These are phyloP conservation scores for Babesia ovis DNA, from an alignment of 169 alveolate genomes.

Conservation along the genomic window DNA sequence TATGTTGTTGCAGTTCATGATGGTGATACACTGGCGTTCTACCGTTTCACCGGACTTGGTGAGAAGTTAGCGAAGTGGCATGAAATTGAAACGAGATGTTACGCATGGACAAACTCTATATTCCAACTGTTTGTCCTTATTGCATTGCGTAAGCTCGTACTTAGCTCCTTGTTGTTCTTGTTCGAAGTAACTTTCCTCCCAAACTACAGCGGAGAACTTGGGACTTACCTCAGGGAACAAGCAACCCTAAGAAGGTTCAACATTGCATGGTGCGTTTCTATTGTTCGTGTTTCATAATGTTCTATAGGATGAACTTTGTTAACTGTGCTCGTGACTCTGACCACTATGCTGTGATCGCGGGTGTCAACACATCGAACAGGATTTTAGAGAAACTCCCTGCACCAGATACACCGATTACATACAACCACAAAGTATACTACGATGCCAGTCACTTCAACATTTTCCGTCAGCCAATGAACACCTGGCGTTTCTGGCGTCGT, in stretches of 20 bases:
- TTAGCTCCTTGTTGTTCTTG: constrained; percentile 37
- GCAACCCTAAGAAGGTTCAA: constrained; percentile 54
- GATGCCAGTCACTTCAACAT: constrained; percentile 39
- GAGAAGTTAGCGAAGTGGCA: neutral
- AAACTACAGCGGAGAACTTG: constrained; percentile 53
- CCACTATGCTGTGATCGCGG: constrained; percentile 1
- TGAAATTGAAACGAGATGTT: constrained; percentile 54
- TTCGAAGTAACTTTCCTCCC: constrained; percentile 62
- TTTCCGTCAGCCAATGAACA: constrained; percentile 47
- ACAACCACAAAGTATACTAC: constrained; percentile 38
- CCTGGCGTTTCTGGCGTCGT: constrained; percentile 29
- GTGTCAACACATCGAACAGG: neutral
- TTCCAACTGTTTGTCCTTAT: constrained; percentile 51
- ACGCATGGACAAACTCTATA: constrained; percentile 38
- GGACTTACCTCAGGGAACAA: constrained; percentile 28
- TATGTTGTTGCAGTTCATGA: neutral
- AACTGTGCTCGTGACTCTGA: constrained; percentile 9
- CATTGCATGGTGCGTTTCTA: constrained; percentile 47
- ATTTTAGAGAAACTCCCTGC: constrained; percentile 23
- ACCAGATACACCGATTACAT: constrained; percentile 38
- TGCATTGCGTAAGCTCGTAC: constrained; percentile 48
- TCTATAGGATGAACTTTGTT: constrained; percentile 29
- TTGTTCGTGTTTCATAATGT: neutral
- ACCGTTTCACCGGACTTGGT: constrained; percentile 32
- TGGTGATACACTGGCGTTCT: neutral